These are phyloP conservation scores for Colletotrichum camelliae DNA, from an alignment of 2,329 filamentous ascomycete species.

Conservation along the genomic window DNA sequence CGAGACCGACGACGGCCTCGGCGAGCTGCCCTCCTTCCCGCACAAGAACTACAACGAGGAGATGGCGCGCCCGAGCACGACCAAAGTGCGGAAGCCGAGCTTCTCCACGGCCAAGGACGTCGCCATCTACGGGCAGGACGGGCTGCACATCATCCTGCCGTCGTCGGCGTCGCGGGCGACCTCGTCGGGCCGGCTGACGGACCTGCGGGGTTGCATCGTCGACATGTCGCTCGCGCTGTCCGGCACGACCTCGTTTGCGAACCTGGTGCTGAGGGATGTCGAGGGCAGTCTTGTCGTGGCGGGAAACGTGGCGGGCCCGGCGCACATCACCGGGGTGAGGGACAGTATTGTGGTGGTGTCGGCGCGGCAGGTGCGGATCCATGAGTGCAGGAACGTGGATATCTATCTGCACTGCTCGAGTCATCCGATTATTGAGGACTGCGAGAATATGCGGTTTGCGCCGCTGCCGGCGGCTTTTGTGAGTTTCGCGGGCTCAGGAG, in stretches of 20 bases:
- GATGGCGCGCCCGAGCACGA: constrained; percentile 45
- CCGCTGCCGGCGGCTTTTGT: constrained; percentile 75
- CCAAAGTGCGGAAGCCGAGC: constrained; percentile 61
- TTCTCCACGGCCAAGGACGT: constrained; percentile 68
- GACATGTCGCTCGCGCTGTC: constrained; percentile 75
- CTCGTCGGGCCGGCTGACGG: constrained; percentile 74
- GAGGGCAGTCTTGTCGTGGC: constrained; percentile 75
- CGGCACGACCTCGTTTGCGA: constrained; percentile 69
- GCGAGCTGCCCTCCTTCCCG: constrained; percentile 39
- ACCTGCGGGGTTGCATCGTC: constrained; percentile 74
- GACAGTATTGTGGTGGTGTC: constrained; percentile 79
- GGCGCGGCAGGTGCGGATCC: constrained; percentile 90
- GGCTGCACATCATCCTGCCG: constrained; percentile 80
- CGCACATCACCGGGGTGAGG: constrained; percentile 79
- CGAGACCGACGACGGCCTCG: constrained; percentile 37
- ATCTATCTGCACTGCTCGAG: constrained; percentile 84
- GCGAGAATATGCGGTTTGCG: constrained; percentile 78
- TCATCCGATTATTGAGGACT: constrained; percentile 94
- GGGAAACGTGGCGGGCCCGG: constrained; percentile 78
- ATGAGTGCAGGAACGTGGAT: constrained; percentile 81
- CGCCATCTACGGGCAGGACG: constrained; percentile 68
- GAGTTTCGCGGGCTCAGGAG: constrained; percentile 28
- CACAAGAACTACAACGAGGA: constrained; percentile 64
- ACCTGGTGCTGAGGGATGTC: constrained; percentile 71
- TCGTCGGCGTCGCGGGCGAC: constrained; percentile 73